phyloP scores from a whole-genome alignment of 2,329 filamentous ascomycete genomes.

The Diaporthe citriasiana region DNA sequence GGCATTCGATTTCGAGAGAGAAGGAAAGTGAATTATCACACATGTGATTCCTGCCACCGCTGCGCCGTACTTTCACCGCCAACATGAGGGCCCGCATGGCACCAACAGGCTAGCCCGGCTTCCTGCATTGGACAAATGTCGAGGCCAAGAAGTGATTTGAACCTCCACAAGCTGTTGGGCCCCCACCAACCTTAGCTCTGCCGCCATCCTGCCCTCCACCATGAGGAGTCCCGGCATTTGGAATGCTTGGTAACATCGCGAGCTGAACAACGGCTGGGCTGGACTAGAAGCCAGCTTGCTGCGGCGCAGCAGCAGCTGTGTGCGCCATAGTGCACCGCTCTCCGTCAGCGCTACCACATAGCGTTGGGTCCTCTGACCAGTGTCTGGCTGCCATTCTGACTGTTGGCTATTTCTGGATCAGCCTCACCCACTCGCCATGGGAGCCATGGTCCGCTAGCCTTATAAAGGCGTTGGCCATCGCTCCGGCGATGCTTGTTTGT shows the following conservation, averaged over 20 bases:
- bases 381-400: slow-evolving; percentile 8
- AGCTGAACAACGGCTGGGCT: slow-evolving; percentile 1
- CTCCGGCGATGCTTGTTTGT: neutral
- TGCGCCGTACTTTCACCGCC: slow-evolving; percentile 14
- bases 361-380: neutral
- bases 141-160: neutral
- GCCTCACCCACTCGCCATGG: neutral
- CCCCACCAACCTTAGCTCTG: neutral
- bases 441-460: slow-evolving; percentile 9
- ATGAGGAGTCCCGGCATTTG: slow-evolving; percentile 10
- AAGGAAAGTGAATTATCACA: neutral
- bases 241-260: slow-evolving; percentile 1
- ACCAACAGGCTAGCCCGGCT: neutral
- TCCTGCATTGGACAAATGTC: slow-evolving; percentile 13
- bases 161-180: neutral
- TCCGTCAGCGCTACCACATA: slow-evolving; percentile 37
- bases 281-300: neutral
- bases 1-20: neutral
- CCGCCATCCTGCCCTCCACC: slow-evolving; percentile 3
- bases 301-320: neutral
- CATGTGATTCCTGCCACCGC: neutral
- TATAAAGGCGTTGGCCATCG: slow-evolving; percentile 19
- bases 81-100: neutral
- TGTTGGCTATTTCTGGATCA: slow-evolving; percentile 38
- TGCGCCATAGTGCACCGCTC: neutral